Percentiles rank a stretch among this genome's conserved stretches.
phyloP scores from a whole-genome alignment of 129 eudicot genomes.

The Pulicaria dysenterica region DNA sequence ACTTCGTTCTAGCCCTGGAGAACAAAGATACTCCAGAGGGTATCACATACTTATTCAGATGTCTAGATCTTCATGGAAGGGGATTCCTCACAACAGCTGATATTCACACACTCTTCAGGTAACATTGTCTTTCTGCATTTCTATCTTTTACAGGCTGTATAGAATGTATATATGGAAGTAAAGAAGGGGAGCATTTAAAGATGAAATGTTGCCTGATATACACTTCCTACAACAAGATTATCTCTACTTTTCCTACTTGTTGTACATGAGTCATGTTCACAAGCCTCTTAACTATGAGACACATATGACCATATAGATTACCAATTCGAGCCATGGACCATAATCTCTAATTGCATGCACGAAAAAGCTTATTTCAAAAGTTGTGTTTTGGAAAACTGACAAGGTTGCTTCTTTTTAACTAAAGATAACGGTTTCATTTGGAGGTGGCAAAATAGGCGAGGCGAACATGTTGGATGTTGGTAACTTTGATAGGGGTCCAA shows the following conservation, averaged over 20 bases:
- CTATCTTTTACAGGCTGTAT: not conserved
- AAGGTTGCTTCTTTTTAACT: no score
- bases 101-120: slow-evolving; percentile 97
- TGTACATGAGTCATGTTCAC: slow-evolving; percentile 48
- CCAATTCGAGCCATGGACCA: no score
- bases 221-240: slow-evolving; percentile 62
- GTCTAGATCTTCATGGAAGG: slow-evolving; percentile 92
- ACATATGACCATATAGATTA: slow-evolving; percentile 36
- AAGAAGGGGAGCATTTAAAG: slow-evolving; percentile 75
- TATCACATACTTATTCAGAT: slow-evolving; percentile 77
- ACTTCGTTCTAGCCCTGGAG: slow-evolving; percentile 91
- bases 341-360: no score
- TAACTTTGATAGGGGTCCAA: no score
- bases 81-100: slow-evolving; percentile 92
- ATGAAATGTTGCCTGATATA: slow-evolving; percentile 67
- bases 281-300: slow-evolving; percentile 65
- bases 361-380: no score
- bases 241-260: slow-evolving; percentile 78
- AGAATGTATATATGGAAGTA: slow-evolving; percentile 46
- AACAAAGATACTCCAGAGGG: slow-evolving; percentile 98
- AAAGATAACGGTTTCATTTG: no score
- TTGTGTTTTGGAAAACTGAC: no score
- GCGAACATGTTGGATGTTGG: no score
- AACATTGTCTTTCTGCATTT: not conserved
- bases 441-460: no score